Base-by-base conservation (phyloP, 805 yeast species). In the Kodamaea fukazawae region DNA sequence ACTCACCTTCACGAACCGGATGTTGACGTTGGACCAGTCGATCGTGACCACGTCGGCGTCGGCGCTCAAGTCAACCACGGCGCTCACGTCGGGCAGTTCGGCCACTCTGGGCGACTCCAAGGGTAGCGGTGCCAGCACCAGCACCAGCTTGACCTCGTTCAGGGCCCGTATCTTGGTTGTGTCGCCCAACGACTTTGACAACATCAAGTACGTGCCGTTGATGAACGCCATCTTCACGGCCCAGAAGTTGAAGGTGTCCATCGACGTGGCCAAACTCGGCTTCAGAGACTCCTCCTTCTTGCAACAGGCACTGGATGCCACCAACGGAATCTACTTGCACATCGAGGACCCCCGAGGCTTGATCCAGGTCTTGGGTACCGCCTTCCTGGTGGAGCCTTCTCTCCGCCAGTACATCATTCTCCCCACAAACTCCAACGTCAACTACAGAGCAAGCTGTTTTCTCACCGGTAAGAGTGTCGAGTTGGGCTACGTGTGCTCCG, bases 191-290 rank as follows among this genome's bases (percentile, higher is more conserved):
- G 87, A 80, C 46, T 89, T 87, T 51, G 81, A 79, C 41, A 54
- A 53, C 29, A 69, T 87, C 38, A 87, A 86, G 42, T 95, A 93
- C 59, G 86, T 91, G 32, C 86, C 97, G 4, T 81, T 88, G 32
- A 93, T 93, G 98, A 93, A 93, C 61, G 76, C 93, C 44, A 91
- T 93, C 22, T 93, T 93, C 64, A 91, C 97, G 0, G 96, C 98
- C 0, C 96, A 93, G 50, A 91, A 90, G 60, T 76, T 85, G 84
- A 83, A 81, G 51, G 78, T 90, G 12, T 85, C 96, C 2, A 80
- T 93, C 15, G 98, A 93, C 60, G 90, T 90, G 9, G 91, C 95
- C 44, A 89, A 90, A 54, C 66, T 93, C 20, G 83, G 83, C 1
- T 49, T 54, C 7, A 44, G 46, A 20, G 78, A 78, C 46, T 81